A percentile compares a stretch with the other conserved stretches of the same genome.
These are phyloP conservation scores for Lenwebbia sp. DNA, from an alignment of 345 rosid genomes.

Conservation along the genomic window DNA sequence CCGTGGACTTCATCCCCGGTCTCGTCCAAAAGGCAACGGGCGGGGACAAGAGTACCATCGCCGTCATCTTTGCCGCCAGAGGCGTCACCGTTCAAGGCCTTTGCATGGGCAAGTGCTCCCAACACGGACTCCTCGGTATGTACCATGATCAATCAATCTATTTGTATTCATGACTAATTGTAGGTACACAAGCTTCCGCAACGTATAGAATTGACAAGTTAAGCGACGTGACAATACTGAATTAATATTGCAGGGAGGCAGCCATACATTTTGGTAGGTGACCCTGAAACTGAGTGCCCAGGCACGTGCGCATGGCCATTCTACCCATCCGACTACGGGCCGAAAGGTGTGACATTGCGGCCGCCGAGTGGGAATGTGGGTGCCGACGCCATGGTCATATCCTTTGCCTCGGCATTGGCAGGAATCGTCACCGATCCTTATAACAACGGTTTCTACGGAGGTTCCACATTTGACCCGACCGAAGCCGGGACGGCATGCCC, in stretches of 20 bases:
- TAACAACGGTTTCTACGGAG: conserved; percentile 13
- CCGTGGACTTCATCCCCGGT: conserved; percentile 7
- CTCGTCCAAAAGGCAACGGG: conserved; percentile 13
- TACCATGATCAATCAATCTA: not conserved
- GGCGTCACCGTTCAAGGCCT: conserved; percentile 31
- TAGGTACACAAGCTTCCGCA: not conserved
- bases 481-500: conserved; percentile 39
- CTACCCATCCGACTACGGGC: conserved; percentile 24
- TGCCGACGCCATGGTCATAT: conserved; percentile 49
- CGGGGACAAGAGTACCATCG: conserved; percentile 13
- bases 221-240: not conserved
- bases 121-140: conserved; percentile 14
- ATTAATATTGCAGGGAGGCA: not conserved
- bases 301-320: conserved; percentile 74
- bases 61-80: conserved; percentile 33
- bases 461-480: not conserved
- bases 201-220: not conserved
- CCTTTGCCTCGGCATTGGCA: conserved; percentile 52
- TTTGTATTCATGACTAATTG: not conserved
- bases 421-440: conserved; percentile 32
- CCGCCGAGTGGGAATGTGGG: conserved; percentile 54
- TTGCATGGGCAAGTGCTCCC: conserved; percentile 45
- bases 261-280: conserved; percentile 49
- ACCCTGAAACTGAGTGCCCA: conserved; percentile 56
- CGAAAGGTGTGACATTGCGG: conserved; percentile 25